Evolutionary conservation across 2,329 filamentous ascomycete genomes (phyloP).

Genomic region (Lasiodiplodia gonubiensis): DNA sequence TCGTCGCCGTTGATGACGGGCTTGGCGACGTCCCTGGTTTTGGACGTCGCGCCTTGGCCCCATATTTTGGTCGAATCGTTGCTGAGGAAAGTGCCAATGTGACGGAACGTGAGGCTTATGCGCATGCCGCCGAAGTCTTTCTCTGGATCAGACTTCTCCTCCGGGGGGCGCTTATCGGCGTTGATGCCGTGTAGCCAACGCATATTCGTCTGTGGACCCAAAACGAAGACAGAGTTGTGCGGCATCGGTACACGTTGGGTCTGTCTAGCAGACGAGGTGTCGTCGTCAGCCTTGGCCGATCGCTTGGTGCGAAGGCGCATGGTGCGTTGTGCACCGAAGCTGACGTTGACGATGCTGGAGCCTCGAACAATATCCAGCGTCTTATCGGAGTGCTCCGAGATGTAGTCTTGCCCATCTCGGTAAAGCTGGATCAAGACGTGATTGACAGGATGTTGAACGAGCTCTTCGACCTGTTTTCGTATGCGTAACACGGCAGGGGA

Average conservation of each 20-base stretch:
- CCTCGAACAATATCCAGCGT: slow-evolving; percentile 84
- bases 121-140: slow-evolving; percentile 75
- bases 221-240: slow-evolving; percentile 86
- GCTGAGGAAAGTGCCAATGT: slow-evolving; percentile 84
- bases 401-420: slow-evolving; percentile 85
- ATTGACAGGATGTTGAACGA: slow-evolving; percentile 81
- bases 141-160: slow-evolving; percentile 73
- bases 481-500: slow-evolving; percentile 74
- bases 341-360: slow-evolving; percentile 90
- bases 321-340: slow-evolving; percentile 86
- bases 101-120: slow-evolving; percentile 89
- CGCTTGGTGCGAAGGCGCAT: slow-evolving; percentile 91
- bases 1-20: slow-evolving; percentile 70
- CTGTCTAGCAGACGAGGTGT: slow-evolving; percentile 52
- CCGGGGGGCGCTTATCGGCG: slow-evolving; percentile 75
- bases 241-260: slow-evolving; percentile 75
- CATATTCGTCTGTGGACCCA: slow-evolving; percentile 81
- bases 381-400: slow-evolving; percentile 97
- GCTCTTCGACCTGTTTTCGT: slow-evolving; percentile 69
- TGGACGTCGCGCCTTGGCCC: slow-evolving; percentile 85
- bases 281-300: slow-evolving; percentile 33
- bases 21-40: slow-evolving; percentile 65
- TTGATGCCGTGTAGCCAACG: slow-evolving; percentile 93
- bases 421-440: slow-evolving; percentile 94
- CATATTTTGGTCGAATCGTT: slow-evolving; percentile 72